Conservation (phyloP, 495 filamentous ascomycete species). For the Sphaerosporella brunnea region DNA sequence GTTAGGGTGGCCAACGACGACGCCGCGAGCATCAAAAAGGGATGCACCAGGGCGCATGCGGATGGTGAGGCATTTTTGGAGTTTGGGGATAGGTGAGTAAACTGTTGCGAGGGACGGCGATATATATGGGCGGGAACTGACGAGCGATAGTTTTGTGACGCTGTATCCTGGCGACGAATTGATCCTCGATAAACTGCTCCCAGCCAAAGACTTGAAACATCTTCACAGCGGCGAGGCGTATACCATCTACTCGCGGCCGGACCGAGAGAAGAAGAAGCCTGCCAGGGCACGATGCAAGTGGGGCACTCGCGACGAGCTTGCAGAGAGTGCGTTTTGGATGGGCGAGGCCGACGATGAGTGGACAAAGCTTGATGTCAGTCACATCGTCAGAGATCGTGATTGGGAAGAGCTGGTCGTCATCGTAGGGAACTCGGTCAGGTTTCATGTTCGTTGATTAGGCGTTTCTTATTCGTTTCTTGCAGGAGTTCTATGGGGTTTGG, state of each 20-base stretch:
- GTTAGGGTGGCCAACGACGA: neutral
- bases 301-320: neutral
- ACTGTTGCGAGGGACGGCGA: neutral
- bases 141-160: neutral
- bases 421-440: slow-evolving; percentile 81
- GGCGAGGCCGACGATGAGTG: neutral
- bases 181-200: neutral
- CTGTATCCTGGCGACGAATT: neutral
- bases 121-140: neutral
- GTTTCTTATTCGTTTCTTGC: too few species aligned
- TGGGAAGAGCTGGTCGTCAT: slow-evolving; percentile 28
- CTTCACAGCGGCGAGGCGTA: neutral
- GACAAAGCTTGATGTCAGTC: slow-evolving; percentile 1
- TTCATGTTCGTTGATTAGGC: neutral
- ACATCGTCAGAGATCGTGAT: neutral
- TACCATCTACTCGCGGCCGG: slow-evolving; percentile 1
- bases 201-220: neutral
- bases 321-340: neutral
- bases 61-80: neutral
- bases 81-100: neutral
- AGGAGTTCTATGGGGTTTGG: too few species aligned
- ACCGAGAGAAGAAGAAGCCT: slow-evolving; percentile 3
- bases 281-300: neutral
- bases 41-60: neutral
- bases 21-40: neutral